Conservation (phyloP, 352 stramenopile species). For the Phytophthora sp. region DNA sequence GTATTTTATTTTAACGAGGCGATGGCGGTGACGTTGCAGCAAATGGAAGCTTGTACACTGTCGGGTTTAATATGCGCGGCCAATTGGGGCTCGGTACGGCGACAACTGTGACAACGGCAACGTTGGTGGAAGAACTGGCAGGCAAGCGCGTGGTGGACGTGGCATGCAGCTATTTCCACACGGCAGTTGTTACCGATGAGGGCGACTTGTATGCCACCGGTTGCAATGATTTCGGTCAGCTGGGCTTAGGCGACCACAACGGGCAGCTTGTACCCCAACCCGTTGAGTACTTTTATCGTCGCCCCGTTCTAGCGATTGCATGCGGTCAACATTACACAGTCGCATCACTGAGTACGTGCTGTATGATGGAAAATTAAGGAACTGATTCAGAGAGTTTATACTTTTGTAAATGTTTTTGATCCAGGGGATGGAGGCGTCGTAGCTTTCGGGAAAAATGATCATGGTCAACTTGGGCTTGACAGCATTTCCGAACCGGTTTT, state of each 20-base stretch:
- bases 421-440: conserved; percentile 67
- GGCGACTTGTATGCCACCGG: conserved; percentile 89
- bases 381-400: too few species aligned
- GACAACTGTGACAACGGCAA: conserved; percentile 60
- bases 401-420: conserved; percentile 8
- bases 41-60: conserved; percentile 85
- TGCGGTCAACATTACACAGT: conserved; percentile 93
- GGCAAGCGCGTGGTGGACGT: conserved; percentile 76
- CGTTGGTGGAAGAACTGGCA: conserved; percentile 48
- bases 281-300: conserved; percentile 55
- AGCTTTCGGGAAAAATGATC: conserved; percentile 93
- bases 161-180: conserved; percentile 94
- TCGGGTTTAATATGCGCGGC: conserved; percentile 92
- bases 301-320: conserved; percentile 71
- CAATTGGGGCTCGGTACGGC: conserved; percentile 89
- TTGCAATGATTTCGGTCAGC: conserved; percentile 93
- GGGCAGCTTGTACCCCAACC: conserved; percentile 73
- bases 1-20: too few species aligned
- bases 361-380: background rate
- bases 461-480: conserved; percentile 89
- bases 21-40: conserved; percentile 36
- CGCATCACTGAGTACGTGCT: conserved; percentile 56
- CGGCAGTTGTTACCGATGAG: conserved; percentile 75
- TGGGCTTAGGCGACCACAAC: conserved; percentile 73
- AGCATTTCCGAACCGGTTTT: conserved; percentile 50